Conservation (phyloP, 371 early-diverging fungal genomes). For the Mortierella sp. region DNA sequence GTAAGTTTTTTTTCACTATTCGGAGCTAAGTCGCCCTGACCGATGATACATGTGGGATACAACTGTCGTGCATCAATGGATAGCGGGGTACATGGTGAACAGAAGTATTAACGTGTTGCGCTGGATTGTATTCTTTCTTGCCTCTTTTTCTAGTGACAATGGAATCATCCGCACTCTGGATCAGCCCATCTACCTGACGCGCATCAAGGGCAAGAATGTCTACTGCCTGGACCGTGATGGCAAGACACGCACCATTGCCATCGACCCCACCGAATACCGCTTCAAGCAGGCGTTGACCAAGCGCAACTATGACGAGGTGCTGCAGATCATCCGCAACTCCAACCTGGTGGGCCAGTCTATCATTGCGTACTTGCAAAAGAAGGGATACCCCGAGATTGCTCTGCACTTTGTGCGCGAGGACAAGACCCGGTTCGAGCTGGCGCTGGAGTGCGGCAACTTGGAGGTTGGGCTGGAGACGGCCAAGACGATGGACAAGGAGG, state of each 20-base stretch:
- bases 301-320: conserved; percentile 92
- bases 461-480: conserved; percentile 95
- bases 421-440: conserved; percentile 96
- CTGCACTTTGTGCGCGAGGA: conserved; percentile 98
- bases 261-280: conserved; percentile 98
- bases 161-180: conserved; percentile 97
- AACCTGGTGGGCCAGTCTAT: conserved; percentile 98
- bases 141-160: conserved; percentile 74
- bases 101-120: too few species aligned
- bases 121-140: neutral
- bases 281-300: conserved; percentile 96
- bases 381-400: conserved; percentile 98
- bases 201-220: conserved; percentile 86
- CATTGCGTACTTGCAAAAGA: conserved; percentile 98
- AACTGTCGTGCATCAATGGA: too few species aligned
- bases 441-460: conserved; percentile 95
- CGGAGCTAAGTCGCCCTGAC: too few species aligned
- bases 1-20: conserved; percentile 60
- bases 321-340: conserved; percentile 94
- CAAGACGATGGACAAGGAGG: conserved; percentile 86
- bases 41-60: too few species aligned
- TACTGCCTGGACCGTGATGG: conserved; percentile 92
- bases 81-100: too few species aligned
- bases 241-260: conserved; percentile 83
- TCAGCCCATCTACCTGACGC: conserved; percentile 92